Evolutionary conservation across 2,329 filamentous ascomycete species (phyloP).

Genomic region (Ceratocystis lukuohia): DNA sequence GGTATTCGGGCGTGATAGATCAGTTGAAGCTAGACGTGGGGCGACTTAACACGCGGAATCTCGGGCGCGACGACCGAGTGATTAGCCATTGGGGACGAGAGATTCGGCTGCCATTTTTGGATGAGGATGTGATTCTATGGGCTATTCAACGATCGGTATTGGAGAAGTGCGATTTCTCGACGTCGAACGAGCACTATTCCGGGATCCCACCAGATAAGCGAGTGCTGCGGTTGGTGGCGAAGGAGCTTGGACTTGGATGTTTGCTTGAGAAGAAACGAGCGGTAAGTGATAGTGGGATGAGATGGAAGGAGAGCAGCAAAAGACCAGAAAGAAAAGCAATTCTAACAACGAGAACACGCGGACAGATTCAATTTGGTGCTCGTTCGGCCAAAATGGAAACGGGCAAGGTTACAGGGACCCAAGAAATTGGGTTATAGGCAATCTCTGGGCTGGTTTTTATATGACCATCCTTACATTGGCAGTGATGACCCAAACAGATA

Average conservation of each 20-base stretch:
- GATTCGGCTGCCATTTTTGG: constrained; percentile 78
- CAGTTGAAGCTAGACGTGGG: constrained; percentile 78
- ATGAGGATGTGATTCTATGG: constrained; percentile 75
- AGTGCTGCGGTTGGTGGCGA: constrained; percentile 36
- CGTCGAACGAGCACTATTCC: constrained; percentile 22
- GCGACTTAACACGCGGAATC: constrained; percentile 80
- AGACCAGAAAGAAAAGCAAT: too few species aligned
- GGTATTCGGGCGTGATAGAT: constrained; percentile 58
- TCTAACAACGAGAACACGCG: background rate
- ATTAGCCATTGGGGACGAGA: constrained; percentile 84
- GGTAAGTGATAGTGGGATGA: constrained; percentile 3
- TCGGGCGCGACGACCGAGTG: constrained; percentile 84
- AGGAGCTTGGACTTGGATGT: constrained; percentile 6
- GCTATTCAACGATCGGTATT: constrained; percentile 60
- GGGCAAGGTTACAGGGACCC: constrained; percentile 53
- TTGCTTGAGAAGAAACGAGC: constrained; percentile 12
- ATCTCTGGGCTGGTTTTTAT: background rate
- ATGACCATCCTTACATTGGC: constrained; percentile 27
- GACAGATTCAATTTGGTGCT: constrained; percentile 67
- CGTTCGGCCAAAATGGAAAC: constrained; percentile 72
- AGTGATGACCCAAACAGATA: constrained; percentile 60
- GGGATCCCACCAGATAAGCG: constrained; percentile 66
- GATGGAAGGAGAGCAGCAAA: constrained; percentile 8
- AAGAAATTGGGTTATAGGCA: background rate
- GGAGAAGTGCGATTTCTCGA: constrained; percentile 72